These are phyloP conservation scores for Myochromella boudieri DNA, from an alignment of 768 basidiomycete species.

Conservation along the genomic window DNA sequence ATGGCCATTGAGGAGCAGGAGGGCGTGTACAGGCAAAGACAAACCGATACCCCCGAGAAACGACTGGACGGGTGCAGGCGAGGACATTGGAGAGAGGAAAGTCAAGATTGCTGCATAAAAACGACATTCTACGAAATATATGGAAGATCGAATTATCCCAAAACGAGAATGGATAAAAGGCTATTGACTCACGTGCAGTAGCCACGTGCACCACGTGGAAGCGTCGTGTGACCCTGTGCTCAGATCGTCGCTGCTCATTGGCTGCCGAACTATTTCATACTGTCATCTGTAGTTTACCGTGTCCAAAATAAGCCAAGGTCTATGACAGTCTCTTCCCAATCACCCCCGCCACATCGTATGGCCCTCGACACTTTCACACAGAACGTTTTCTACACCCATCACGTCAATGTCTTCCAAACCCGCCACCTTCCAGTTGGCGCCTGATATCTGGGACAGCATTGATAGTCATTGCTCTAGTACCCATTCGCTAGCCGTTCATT, in stretches of 20 bases:
- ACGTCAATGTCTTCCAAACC: constrained; percentile 48
- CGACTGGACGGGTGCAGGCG: constrained; percentile 48
- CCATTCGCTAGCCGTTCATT: constrained; percentile 56
- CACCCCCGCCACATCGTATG: constrained; percentile 51
- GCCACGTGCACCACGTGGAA: constrained; percentile 13
- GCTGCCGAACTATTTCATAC: background rate
- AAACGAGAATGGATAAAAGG: background rate
- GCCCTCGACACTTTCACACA: constrained; percentile 46
- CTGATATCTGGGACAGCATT: constrained; percentile 46
- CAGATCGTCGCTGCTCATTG: background rate
- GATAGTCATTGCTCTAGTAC: constrained; percentile 51
- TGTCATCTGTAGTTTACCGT: constrained; percentile 37
- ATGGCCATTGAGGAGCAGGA: constrained; percentile 53
- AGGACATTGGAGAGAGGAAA: constrained; percentile 28
- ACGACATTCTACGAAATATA: background rate
- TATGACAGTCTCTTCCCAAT: constrained; percentile 41
- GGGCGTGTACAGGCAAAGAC: constrained; percentile 48
- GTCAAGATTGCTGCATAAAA: background rate
- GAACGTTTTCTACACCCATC: constrained; percentile 52
- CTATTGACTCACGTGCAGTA: background rate
- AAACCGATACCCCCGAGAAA: constrained; percentile 57
- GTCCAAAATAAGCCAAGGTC: constrained; percentile 35
- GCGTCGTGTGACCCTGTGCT: constrained; percentile 9
- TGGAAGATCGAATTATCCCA: background rate
- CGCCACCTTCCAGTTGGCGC: constrained; percentile 49